Base-by-base conservation (phyloP, 257 asterid species). In the Rubia yunnanensis region DNA sequence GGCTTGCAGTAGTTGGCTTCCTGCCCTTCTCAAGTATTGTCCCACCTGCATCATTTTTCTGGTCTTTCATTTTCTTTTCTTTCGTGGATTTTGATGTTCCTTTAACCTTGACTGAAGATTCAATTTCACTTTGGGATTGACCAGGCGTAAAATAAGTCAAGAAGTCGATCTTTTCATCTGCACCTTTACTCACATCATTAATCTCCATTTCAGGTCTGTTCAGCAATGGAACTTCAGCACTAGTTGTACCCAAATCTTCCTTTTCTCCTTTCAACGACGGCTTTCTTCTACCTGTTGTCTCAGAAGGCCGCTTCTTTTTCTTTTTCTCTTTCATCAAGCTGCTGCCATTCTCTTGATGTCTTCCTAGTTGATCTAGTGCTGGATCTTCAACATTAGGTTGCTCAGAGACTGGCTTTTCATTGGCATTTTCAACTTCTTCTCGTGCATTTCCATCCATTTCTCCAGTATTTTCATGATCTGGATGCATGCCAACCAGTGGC, bases 61-160 rank as follows among this genome's bases (percentile, higher is more conserved):
- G 71, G 18, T 28, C 67, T 24, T 32, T 34, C 64, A 62, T 53
- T 50, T 69, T 59, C 67, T 58, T 66, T 58, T 70, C 63, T 39
- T 59, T 64, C 23, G 26, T 53, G 57, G 71, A 64, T 54, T 57
- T 36, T 11, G 44, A 58, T 60, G 63, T 15, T 67, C 67, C 67
- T 63, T 66, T 59, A 55, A n/a, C 65, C 64, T 66, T 55, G 34
- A 57, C 70, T 63, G 69, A 28, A 48, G 78, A 72, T 53, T 57
- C 46, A 70, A 28, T 74, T 64, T 78, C 72, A 32, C 56, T 66
- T 66, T 68, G 86, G 68, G 57, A 64, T 38, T 79, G 67, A 31
- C 68, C 75, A 60, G 73, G 73, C 68, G 82, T 66, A 80, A 88
- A 85, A 74, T 86, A 84, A 44, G 74, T 66, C 85, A 77, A 81